A percentile compares a stretch with the other conserved stretches of the same genome.
Conservation (phyloP, 208 protist genomes). For the Wallacemonas sp. region DNA sequence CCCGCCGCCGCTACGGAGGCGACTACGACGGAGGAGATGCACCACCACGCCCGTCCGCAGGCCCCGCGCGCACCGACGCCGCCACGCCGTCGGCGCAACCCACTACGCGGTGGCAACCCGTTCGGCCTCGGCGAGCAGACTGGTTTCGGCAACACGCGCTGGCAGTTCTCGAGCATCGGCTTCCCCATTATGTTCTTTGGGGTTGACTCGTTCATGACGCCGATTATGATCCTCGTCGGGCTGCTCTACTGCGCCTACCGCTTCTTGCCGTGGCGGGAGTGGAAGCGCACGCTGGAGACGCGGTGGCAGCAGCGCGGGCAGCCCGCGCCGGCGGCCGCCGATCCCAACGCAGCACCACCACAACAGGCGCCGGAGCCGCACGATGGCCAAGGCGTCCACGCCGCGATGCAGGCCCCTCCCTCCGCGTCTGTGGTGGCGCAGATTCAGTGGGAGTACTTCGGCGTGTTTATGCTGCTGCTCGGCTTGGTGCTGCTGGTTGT, state of each 20-base stretch:
- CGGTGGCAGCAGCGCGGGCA: not conserved
- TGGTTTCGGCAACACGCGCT: not conserved
- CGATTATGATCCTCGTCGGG: constrained; percentile 31
- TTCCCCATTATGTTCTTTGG: constrained; percentile 50
- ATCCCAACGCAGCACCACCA: not conserved
- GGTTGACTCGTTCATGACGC: constrained; percentile 27
- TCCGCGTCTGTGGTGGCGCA: not conserved
- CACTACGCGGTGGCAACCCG: not conserved
- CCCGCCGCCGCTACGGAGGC: constrained; percentile 11
- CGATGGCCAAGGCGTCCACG: no score
- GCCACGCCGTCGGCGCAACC: constrained; percentile 25
- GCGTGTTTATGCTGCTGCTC: constrained; percentile 5
- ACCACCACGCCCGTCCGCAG: constrained; percentile 36
- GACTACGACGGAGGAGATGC: constrained; percentile 6
- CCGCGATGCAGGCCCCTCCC: not conserved
- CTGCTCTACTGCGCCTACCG: constrained; percentile 46
- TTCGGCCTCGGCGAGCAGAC: not conserved
- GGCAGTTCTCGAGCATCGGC: constrained; percentile 14
- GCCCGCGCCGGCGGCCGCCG: not conserved
- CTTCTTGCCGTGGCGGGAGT: constrained; percentile 56
- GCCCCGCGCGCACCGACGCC: constrained; percentile 52
- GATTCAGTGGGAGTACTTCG: constrained; percentile 16
- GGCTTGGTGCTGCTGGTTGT: constrained; percentile 7
- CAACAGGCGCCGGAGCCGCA: not conserved
- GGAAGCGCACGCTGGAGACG: not conserved